Evolutionary conservation across 2,329 filamentous ascomycete species (phyloP).

Genomic region (Coniochaeta pulveracea): DNA sequence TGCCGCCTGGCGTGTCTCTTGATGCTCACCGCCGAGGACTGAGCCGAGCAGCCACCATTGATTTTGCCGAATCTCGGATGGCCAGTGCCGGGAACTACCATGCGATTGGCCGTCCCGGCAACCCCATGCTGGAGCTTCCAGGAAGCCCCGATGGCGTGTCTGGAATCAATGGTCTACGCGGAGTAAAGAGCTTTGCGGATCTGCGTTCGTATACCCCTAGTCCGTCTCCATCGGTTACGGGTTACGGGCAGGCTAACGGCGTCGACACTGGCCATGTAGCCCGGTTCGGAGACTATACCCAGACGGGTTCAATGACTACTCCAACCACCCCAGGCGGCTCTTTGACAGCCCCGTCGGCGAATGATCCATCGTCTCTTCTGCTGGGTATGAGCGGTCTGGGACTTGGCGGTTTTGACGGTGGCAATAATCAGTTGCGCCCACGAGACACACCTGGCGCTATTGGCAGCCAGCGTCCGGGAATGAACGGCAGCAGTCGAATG

Average conservation of each 20-base stretch:
- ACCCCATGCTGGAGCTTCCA: constrained; percentile 75
- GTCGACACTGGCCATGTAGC: constrained; percentile 18
- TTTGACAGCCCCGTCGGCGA: constrained; percentile 12
- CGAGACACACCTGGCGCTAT: constrained; percentile 49
- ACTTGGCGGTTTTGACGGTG: constrained; percentile 37
- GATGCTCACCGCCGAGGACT: constrained; percentile 75
- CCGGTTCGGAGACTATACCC: constrained; percentile 33
- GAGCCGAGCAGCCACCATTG: constrained; percentile 91
- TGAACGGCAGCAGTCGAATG: constrained; percentile 29
- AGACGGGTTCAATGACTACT: constrained; percentile 21
- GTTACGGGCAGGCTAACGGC: constrained; percentile 40
- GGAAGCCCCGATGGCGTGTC: constrained; percentile 56
- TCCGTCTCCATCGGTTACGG: constrained; percentile 78
- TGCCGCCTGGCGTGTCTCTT: constrained; percentile 54
- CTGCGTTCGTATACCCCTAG: constrained; percentile 91
- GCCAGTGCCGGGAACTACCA: constrained; percentile 57
- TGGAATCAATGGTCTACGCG: constrained; percentile 71
- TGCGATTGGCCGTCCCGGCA: constrained; percentile 64
- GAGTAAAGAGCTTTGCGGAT: constrained; percentile 94
- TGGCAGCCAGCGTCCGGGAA: constrained; percentile 50
- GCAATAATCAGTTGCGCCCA: constrained; percentile 22
- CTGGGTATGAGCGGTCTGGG: constrained; percentile 38
- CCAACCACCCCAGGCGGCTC: constrained; percentile 24
- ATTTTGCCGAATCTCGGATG: constrained; percentile 67
- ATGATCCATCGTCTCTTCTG: constrained; percentile 25